Evolutionary conservation across 2,329 filamentous ascomycete species (phyloP).

Genomic region (Colletotrichum costaricense): DNA sequence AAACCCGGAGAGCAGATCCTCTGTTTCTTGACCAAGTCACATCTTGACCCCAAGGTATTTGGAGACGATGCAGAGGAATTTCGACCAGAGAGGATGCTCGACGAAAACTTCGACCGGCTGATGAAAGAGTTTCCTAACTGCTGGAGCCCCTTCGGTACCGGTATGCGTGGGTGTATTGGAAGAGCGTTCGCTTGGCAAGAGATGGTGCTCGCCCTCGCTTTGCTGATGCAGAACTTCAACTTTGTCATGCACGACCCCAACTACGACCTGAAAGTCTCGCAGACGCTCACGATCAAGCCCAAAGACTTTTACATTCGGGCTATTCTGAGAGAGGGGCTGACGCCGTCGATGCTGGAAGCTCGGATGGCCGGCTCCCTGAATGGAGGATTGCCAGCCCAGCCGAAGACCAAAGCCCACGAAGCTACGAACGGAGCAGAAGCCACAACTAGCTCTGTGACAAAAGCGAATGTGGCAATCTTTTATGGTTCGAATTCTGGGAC

Average conservation of each 20-base stretch:
- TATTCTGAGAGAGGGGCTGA: slow-evolving; percentile 56
- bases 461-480: slow-evolving; percentile 65
- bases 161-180: slow-evolving; percentile 63
- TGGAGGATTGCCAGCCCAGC: slow-evolving; percentile 24
- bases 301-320: slow-evolving; percentile 70
- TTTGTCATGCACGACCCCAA: slow-evolving; percentile 68
- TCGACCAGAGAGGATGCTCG: slow-evolving; percentile 71
- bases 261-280: slow-evolving; percentile 64
- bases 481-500: slow-evolving; percentile 80
- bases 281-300: slow-evolving; percentile 70
- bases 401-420: not conserved
- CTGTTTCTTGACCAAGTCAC: slow-evolving; percentile 58
- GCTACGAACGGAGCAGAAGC: not conserved
- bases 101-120: slow-evolving; percentile 56
- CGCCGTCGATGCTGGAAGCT: slow-evolving; percentile 55
- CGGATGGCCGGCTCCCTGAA: slow-evolving; percentile 50
- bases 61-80: slow-evolving; percentile 69
- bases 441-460: slow-evolving; percentile 7
- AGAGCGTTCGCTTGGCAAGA: slow-evolving; percentile 67
- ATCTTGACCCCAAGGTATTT: slow-evolving; percentile 66
- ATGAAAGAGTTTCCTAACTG: slow-evolving; percentile 47
- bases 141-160: slow-evolving; percentile 67
- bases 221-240: slow-evolving; percentile 76
- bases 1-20: slow-evolving; percentile 56
- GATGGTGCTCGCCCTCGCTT: slow-evolving; percentile 56